Evolutionary conservation across 495 filamentous ascomycete genomes (phyloP).

Genomic region (Penicillium pancosmium): DNA sequence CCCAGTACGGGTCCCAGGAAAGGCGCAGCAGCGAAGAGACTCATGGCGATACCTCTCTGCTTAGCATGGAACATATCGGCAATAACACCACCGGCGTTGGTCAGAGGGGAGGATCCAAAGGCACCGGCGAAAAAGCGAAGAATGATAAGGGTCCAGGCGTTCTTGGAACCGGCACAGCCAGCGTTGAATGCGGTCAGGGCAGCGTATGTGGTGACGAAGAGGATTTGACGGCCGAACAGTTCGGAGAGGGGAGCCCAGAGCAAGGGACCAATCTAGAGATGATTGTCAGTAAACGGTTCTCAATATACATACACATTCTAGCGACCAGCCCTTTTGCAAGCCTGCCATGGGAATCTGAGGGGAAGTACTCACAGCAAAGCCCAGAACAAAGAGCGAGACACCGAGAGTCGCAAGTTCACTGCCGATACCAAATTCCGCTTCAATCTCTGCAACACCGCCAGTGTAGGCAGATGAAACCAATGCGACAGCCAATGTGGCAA

Average conservation of each 20-base stretch:
- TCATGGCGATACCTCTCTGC: conserved; percentile 65
- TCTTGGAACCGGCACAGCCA: conserved; percentile 62
- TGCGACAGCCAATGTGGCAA: conserved; percentile 72
- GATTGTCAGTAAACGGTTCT: conserved; percentile 5
- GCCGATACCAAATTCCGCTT: conserved; percentile 59
- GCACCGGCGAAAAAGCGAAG: conserved; percentile 78
- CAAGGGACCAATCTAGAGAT: conserved; percentile 46
- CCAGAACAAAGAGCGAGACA: conserved; percentile 73
- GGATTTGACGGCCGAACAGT: conserved; percentile 71
- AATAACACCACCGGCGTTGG: conserved; percentile 74
- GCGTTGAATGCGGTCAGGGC: conserved; percentile 71
- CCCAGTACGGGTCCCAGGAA: conserved; percentile 72
- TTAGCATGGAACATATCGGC: conserved; percentile 70
- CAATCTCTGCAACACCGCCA: conserved; percentile 67
- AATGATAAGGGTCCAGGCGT: conserved; percentile 67
- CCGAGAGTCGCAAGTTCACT: conserved; percentile 65
- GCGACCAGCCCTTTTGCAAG: not conserved
- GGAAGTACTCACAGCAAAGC: conserved; percentile 61
- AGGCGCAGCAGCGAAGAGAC: conserved; percentile 66
- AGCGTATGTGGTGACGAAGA: conserved; percentile 66
- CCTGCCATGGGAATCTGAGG: no score
- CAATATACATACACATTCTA: conserved; percentile 4
- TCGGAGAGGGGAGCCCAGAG: conserved; percentile 70
- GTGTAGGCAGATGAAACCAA: conserved; percentile 79
- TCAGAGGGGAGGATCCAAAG: conserved; percentile 75